These are phyloP conservation scores for Backusella mclennaniae DNA, from an alignment of 192 early-diverging fungal species.

Conservation along the genomic window DNA sequence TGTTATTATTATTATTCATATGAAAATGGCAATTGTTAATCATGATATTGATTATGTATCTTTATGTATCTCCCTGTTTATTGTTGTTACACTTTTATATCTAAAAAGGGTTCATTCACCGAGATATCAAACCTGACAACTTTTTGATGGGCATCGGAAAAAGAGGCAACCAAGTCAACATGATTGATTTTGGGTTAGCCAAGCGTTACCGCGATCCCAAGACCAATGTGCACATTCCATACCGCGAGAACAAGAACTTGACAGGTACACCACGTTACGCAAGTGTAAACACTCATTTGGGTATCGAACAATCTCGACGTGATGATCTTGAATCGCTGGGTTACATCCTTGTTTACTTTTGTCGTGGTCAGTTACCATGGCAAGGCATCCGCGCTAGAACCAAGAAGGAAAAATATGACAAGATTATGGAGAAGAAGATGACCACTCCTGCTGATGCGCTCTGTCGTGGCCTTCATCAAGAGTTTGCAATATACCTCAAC, in stretches of 20 bases:
- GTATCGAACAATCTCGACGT: conserved; percentile 83
- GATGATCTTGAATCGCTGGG: conserved; percentile 90
- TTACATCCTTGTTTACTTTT: conserved; percentile 92
- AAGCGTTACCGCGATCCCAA: conserved; percentile 86
- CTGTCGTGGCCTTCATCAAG: conserved; percentile 80
- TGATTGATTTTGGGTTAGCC: conserved; percentile 91
- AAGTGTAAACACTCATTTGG: conserved; percentile 85
- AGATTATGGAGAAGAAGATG: conserved; percentile 96
- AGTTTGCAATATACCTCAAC: conserved; percentile 88
- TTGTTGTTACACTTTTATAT: not conserved
- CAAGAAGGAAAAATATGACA: conserved; percentile 94
- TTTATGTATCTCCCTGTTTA: not conserved
- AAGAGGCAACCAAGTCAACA: conserved; percentile 82
- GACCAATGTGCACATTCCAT: conserved; percentile 84
- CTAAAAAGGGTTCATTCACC: conserved; percentile 74
- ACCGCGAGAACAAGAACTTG: conserved; percentile 90
- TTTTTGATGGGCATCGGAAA: conserved; percentile 88
- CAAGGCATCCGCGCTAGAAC: conserved; percentile 87
- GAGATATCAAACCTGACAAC: conserved; percentile 92
- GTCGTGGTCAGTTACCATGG: conserved; percentile 87
- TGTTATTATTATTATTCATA: not conserved
- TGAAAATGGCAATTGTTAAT: not conserved
- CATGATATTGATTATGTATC: not conserved
- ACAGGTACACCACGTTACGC: conserved; percentile 91
- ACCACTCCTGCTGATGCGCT: conserved; percentile 81